These are phyloP conservation scores for Lumnitzera littorea DNA, from an alignment of 345 rosid species.

Conservation along the genomic window DNA sequence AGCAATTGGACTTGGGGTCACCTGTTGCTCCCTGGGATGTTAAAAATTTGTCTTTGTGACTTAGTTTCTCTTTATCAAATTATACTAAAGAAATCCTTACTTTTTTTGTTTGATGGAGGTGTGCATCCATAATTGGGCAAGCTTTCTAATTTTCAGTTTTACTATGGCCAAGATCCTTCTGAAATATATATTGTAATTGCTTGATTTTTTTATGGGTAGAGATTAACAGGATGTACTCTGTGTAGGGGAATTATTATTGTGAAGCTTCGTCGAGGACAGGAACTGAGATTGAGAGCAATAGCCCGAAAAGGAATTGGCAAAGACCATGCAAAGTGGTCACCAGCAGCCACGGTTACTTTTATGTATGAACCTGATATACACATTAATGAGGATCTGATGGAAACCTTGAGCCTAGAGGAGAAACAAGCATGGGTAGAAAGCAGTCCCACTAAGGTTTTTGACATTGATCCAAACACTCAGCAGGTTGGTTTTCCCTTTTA, in stretches of 20 bases:
- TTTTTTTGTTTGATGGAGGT: too few species aligned
- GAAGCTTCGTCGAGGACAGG: conserved; percentile 83
- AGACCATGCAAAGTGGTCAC: conserved; percentile 98
- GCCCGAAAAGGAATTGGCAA: conserved; percentile 96
- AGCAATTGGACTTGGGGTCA: too few species aligned
- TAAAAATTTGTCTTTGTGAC: too few species aligned
- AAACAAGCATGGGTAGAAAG: conserved; percentile 72
- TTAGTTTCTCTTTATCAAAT: too few species aligned
- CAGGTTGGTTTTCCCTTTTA: conserved; percentile 36
- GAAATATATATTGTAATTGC: not conserved
- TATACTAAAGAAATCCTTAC: too few species aligned
- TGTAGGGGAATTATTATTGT: conserved; percentile 84
- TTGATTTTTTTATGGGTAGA: not conserved
- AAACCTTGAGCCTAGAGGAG: conserved; percentile 58
- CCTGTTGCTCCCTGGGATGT: too few species aligned
- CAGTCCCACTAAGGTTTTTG: conserved; percentile 88
- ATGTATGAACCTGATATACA: conserved; percentile 93
- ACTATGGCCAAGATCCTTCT: not conserved
- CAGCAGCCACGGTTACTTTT: conserved; percentile 98
- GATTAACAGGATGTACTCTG: conserved; percentile 6
- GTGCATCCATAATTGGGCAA: too few species aligned
- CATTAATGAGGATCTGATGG: conserved; percentile 89
- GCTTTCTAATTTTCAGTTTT: too few species aligned
- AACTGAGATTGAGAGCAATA: conserved; percentile 78
- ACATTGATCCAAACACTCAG: conserved; percentile 47